These are phyloP conservation scores for Eimeria acervulina DNA, from an alignment of 169 alveolate species.

Conservation along the genomic window DNA sequence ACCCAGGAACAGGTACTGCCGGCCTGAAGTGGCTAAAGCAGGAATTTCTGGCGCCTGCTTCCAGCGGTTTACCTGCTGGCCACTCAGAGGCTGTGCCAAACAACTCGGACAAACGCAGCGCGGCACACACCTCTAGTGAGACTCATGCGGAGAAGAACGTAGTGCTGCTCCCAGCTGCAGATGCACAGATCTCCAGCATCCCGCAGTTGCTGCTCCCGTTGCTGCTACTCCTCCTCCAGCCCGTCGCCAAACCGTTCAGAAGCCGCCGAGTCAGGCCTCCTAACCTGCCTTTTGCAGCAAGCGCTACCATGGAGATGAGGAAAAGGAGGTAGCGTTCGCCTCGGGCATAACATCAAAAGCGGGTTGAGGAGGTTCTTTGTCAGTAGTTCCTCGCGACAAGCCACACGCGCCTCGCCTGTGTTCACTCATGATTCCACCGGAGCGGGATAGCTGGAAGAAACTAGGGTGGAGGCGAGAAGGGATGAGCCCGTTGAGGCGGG, in stretches of 20 bases:
- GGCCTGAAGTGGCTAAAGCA: not conserved
- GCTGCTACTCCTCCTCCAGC: not conserved
- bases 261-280: not conserved
- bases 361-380: not conserved
- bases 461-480: not conserved
- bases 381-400: not conserved
- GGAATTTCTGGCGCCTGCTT: not conserved
- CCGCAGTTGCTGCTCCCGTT: not conserved
- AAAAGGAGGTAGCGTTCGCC: too few relatives aligned
- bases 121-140: not conserved
- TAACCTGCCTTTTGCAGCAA: not conserved
- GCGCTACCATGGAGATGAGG: not conserved
- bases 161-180: not conserved
- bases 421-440: not conserved
- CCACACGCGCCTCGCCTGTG: not conserved
- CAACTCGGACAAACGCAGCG: not conserved
- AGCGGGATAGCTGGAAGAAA: not conserved
- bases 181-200: not conserved
- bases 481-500: not conserved
- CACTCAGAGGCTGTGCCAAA: not conserved
- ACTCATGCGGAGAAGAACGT: not conserved
- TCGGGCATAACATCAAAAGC: not conserved
- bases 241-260: not conserved
- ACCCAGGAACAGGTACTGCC: not conserved
- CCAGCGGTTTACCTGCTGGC: not conserved